Percentiles rank a stretch among this genome's conserved stretches.
Evolutionary conservation across 441 rosid species (phyloP).

Genomic region (Bocquillonia castaneifolia): DNA sequence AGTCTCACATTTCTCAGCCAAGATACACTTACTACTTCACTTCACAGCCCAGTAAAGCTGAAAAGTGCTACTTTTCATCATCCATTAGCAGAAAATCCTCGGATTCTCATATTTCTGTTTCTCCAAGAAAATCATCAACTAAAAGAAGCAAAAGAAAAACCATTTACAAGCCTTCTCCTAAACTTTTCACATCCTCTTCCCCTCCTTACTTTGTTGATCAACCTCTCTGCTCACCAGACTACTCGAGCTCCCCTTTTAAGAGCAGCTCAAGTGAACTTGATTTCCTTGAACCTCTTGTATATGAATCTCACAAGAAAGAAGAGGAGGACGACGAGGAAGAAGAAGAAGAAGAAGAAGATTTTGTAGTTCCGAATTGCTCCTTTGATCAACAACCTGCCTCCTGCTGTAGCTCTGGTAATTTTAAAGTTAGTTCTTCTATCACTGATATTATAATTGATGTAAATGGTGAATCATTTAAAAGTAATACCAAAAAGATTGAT

Average conservation of each 20-base stretch:
- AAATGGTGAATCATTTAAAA: slow-evolving; percentile 21
- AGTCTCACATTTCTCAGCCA: slow-evolving; percentile 31
- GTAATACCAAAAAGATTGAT: slow-evolving; percentile 15
- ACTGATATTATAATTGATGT: slow-evolving; percentile 41
- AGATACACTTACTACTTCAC: slow-evolving; percentile 39
- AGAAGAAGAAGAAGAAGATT: slow-evolving; percentile 8
- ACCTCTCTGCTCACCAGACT: slow-evolving; percentile 27
- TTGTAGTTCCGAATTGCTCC: slow-evolving; percentile 5
- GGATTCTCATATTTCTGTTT: slow-evolving; percentile 33
- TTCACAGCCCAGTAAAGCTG: slow-evolving; percentile 28
- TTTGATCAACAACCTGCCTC: slow-evolving; percentile 17
- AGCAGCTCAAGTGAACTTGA: slow-evolving; percentile 22
- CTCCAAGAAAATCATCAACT: slow-evolving; percentile 38
- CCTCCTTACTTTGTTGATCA: slow-evolving; percentile 2
- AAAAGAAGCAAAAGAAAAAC: slow-evolving; percentile 44
- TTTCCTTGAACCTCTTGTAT: slow-evolving; percentile 17
- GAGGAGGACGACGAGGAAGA: slow-evolving; percentile 24
- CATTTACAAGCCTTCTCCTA: slow-evolving; percentile 61
- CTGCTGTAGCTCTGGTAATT: slow-evolving; percentile 19
- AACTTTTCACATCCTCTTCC: slow-evolving; percentile 25
- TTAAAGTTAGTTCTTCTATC: slow-evolving; percentile 28
- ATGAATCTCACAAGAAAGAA: slow-evolving; percentile 24
- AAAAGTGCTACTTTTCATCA: slow-evolving; percentile 14
- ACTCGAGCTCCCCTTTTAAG: slow-evolving; percentile 27
- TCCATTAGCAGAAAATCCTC: slow-evolving; percentile 25